phyloP scores from a whole-genome alignment of 768 basidiomycete genomes.

The Tubosaeta sp. region DNA sequence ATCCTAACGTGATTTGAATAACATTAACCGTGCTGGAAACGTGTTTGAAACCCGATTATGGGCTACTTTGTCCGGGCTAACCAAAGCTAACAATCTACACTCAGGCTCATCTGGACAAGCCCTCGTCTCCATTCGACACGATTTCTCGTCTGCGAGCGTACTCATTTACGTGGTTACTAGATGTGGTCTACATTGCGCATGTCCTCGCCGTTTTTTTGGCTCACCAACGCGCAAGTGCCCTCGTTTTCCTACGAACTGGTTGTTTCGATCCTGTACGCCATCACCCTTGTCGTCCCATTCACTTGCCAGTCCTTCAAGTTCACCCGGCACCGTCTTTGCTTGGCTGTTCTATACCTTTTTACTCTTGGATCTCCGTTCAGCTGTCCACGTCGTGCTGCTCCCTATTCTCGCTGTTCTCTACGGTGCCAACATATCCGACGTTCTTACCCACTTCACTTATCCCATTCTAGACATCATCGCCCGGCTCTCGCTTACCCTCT shows the following conservation, averaged over 20 bases:
- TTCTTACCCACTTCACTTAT: constrained; percentile 92
- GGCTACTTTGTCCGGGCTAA: too few species aligned
- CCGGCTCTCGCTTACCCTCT: constrained; percentile 89
- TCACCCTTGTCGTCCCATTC: constrained; percentile 74
- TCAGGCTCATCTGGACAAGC: constrained; percentile 75
- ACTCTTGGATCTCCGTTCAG: constrained; percentile 67
- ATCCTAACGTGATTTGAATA: too few species aligned
- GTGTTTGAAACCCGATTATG: too few species aligned
- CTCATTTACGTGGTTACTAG: constrained; percentile 49
- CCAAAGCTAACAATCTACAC: too few species aligned
- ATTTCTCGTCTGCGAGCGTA: constrained; percentile 55
- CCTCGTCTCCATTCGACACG: constrained; percentile 65
- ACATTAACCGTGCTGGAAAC: too few species aligned
- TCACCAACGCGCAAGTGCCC: constrained; percentile 66
- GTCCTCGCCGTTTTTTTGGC: constrained; percentile 65
- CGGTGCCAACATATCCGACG: constrained; percentile 96
- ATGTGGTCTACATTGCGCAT: constrained; percentile 64
- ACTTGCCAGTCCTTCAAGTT: constrained; percentile 92
- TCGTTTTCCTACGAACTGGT: constrained; percentile 68
- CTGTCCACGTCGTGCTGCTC: constrained; percentile 86
- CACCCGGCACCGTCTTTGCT: constrained; percentile 78
- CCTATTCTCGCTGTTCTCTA: constrained; percentile 94
- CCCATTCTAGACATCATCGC: constrained; percentile 89
- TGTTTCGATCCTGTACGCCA: constrained; percentile 70
- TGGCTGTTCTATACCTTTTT: constrained; percentile 94